phyloP scores from a whole-genome alignment of 768 basidiomycete genomes.

The Termitomyces sp. region DNA sequence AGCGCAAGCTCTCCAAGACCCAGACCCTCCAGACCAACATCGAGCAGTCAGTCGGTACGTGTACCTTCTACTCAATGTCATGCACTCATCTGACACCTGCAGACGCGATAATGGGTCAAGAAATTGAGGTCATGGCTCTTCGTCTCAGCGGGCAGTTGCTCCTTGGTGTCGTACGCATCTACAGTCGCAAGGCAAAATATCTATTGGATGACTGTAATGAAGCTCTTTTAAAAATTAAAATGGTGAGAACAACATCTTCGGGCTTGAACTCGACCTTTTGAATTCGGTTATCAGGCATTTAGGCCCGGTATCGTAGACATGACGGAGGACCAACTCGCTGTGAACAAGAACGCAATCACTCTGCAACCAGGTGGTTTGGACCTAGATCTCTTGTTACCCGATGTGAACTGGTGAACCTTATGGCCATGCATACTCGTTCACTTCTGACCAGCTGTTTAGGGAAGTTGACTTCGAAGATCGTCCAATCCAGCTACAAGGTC shows the following conservation, averaged over 20 bases:
- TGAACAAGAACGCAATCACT: constrained; percentile 85
- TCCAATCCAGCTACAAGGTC: constrained; percentile 58
- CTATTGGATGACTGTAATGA: constrained; percentile 97
- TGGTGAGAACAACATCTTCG: constrained; percentile 45
- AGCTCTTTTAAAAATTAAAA: constrained; percentile 90
- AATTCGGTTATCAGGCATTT: constrained; percentile 59
- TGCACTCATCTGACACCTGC: background rate
- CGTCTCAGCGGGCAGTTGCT: constrained; percentile 95
- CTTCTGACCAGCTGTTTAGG: constrained; percentile 37
- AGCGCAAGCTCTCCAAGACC: constrained; percentile 93
- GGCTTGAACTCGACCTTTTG: background rate
- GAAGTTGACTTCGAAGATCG: constrained; percentile 74
- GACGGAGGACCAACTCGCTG: constrained; percentile 89
- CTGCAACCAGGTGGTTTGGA: constrained; percentile 73
- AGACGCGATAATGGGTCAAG: constrained; percentile 94
- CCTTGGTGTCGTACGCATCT: constrained; percentile 95
- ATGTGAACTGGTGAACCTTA: constrained; percentile 64
- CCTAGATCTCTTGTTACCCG: constrained; percentile 73
- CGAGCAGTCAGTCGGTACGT: constrained; percentile 84
- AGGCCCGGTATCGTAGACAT: constrained; percentile 93
- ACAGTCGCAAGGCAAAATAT: constrained; percentile 97
- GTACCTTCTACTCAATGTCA: background rate
- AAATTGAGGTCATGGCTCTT: constrained; percentile 89
- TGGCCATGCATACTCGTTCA: background rate
- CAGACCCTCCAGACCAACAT: constrained; percentile 95